These are phyloP conservation scores for Spinellus fusiger DNA, from an alignment of 192 early-diverging fungal species.

Conservation along the genomic window DNA sequence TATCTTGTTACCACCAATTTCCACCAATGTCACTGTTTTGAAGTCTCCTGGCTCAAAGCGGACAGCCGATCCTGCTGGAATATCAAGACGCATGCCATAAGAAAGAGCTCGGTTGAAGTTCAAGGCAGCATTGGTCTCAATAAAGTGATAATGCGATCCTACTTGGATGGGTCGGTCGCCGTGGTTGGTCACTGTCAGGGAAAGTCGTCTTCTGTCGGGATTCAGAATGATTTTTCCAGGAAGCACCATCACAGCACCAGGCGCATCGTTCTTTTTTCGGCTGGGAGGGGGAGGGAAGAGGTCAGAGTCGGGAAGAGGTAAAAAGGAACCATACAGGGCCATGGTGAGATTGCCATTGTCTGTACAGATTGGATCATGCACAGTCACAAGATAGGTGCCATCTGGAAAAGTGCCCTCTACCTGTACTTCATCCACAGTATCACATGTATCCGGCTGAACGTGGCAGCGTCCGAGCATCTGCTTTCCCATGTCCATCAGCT, in stretches of 20 bases:
- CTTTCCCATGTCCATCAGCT: constrained; percentile 84
- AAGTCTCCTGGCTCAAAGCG: constrained; percentile 96
- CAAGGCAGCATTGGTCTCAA: constrained; percentile 80
- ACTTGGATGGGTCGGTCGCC: constrained; percentile 92
- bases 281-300: constrained; percentile 41
- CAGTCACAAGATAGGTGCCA: constrained; percentile 91
- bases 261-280: constrained; percentile 27
- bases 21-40: constrained; percentile 74
- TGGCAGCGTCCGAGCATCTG: constrained; percentile 83
- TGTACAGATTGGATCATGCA: constrained; percentile 85
- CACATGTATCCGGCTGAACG: constrained; percentile 66
- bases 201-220: constrained; percentile 60
- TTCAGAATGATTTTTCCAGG: constrained; percentile 72
- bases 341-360: constrained; percentile 75
- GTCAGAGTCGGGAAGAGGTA: constrained; percentile 65
- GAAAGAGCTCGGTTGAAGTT: constrained; percentile 78
- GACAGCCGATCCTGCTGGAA: constrained; percentile 90
- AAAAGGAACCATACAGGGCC: constrained; percentile 84
- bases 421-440: constrained; percentile 76
- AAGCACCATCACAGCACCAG: constrained; percentile 65
- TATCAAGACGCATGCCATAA: constrained; percentile 86
- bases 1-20: constrained; percentile 73
- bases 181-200: constrained; percentile 79
- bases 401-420: constrained; percentile 91
- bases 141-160: constrained; percentile 96